Base-by-base conservation (phyloP, 1,284 basidiomycete genomes). In the Microbotryomycetes sp. region DNA sequence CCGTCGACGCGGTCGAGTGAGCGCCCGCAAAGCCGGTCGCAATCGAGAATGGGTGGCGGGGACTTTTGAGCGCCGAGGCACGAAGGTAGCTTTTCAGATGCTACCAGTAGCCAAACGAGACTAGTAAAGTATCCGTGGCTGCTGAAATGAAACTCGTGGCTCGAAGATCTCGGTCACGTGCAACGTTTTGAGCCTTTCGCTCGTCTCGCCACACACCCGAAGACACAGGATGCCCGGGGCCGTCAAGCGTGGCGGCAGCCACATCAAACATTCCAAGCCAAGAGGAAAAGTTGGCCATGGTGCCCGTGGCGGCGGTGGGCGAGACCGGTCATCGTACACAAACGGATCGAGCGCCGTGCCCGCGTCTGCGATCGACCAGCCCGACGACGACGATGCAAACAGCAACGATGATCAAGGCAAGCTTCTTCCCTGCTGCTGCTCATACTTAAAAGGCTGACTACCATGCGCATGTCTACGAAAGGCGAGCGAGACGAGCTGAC, bases 311-410 rank as follows among this genome's bases (percentile, higher is more conserved):
- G 64, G 55, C 13, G 61, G 58, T 28, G 61, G 56, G 3, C 53
- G 65, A 3, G 65, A 67, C 52, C 57, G 62, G 15, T 21, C 60
- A 16, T 52, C 30, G 2, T 65, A 62, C 55, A 53, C 31, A 4
- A 53, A 50, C 16, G 53, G 54, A 24, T 60, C 49, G 46, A 61
- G 52, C 59, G 61, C 62, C 51, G 60, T 63, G 13, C 66, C 66
- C 2, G 57, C 50, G 18, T 63, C 61, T 18, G 66, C 66, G 18
- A 61, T 68, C 15, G 66, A 68, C 26, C 66, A 68, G 54, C 29
- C 35, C 15, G 6, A 16, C 26, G 35, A 45, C 11, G 46, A 49
- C 6, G 52, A 46, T 21, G 53, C 7, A 13, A 18, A 5, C 23
- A 47, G 24, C n/a, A n/a, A n/a, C n/a, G n/a, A n/a, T n/a, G n/a